Evolutionary conservation across 2,329 filamentous ascomycete genomes (phyloP).

Genomic region (Trichoderma gracile): DNA sequence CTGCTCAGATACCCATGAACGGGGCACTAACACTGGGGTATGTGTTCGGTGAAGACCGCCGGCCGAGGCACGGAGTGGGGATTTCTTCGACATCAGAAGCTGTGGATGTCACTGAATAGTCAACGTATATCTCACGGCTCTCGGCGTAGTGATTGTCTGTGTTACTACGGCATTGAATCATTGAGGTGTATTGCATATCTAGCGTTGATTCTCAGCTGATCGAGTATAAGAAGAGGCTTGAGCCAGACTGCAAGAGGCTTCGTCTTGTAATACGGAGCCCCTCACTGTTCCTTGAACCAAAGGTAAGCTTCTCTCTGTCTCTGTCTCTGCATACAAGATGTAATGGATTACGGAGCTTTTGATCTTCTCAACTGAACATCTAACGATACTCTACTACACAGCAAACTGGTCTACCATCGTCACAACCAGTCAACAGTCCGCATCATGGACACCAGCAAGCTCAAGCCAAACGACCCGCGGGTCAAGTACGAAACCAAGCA

Average conservation of each 20-base stretch:
- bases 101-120: background rate
- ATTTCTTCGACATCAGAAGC: background rate
- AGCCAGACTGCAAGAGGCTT: no score
- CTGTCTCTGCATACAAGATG: no score
- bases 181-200: no score
- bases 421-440: no score
- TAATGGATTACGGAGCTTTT: no score
- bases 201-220: no score
- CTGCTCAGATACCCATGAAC: background rate
- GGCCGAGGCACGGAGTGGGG: slow-evolving; percentile 16
- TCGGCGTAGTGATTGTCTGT: background rate
- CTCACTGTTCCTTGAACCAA: no score
- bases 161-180: no score
- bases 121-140: background rate
- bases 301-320: no score
- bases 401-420: background rate
- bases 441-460: slow-evolving; percentile 59
- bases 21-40: no score
- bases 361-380: background rate
- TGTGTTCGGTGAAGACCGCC: slow-evolving; percentile 2
- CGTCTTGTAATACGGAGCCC: no score
- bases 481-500: slow-evolving; percentile 63
- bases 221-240: no score
- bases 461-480: slow-evolving; percentile 65
- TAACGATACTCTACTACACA: background rate